Percentiles rank a stretch among this genome's conserved stretches.
These are phyloP conservation scores for Sodiomyces alkalinus DNA, from an alignment of 2,329 filamentous ascomycete species.

Conservation along the genomic window DNA sequence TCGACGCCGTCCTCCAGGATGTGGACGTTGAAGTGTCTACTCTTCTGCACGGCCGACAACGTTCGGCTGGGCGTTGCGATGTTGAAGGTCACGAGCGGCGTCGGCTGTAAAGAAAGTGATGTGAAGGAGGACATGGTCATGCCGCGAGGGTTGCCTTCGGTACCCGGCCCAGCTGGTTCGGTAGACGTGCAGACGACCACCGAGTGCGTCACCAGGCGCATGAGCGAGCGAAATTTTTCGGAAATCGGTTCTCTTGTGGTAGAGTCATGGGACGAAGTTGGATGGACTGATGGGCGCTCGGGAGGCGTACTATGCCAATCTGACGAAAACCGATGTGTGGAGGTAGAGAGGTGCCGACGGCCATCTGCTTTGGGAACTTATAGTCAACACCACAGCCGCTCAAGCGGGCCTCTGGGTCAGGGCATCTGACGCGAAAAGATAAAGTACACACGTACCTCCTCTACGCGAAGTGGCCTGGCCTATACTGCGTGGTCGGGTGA, in stretches of 20 bases:
- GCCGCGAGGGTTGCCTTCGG: constrained; percentile 20
- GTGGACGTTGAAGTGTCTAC: constrained; percentile 37
- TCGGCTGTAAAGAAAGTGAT: constrained; percentile 35
- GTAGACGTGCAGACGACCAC: constrained; percentile 39
- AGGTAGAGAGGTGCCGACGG: no score
- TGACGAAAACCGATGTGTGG: constrained; percentile 3
- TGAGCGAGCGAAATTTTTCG: constrained; percentile 33
- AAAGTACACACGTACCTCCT: no score
- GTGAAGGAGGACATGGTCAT: constrained; percentile 48
- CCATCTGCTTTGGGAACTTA: no score
- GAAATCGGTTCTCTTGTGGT: constrained; percentile 15
- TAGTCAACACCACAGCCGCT: no score
- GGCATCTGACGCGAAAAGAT: no score
- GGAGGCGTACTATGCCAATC: constrained; percentile 16
- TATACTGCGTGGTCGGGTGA: no score
- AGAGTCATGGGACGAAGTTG: constrained; percentile 12
- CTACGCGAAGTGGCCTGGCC: no score
- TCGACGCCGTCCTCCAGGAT: constrained; percentile 29
- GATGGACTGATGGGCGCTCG: constrained; percentile 19
- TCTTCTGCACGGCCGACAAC: constrained; percentile 30
- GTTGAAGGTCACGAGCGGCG: constrained; percentile 41
- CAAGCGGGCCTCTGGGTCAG: no score
- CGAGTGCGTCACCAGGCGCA: constrained; percentile 38
- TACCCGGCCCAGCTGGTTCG: constrained; percentile 9
- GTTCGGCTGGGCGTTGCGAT: constrained; percentile 40